phyloP scores from a whole-genome alignment of 768 basidiomycete species.

The Grammothele lineata region DNA sequence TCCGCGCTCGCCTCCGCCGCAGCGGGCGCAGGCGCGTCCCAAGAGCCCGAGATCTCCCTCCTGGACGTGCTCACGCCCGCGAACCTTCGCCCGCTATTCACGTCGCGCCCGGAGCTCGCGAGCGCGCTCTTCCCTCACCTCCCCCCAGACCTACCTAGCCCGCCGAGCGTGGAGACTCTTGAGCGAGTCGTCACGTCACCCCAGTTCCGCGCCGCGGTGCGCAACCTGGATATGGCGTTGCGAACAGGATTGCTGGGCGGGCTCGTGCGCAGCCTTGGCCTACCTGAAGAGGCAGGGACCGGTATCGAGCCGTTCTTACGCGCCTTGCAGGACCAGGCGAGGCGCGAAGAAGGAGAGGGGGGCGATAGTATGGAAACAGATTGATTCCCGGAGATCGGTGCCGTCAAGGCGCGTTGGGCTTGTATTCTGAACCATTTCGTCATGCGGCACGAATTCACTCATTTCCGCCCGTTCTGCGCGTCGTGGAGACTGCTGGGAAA shows the following conservation, averaged over 20 bases:
- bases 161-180: conserved; percentile 65
- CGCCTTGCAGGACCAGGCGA: conserved; percentile 74
- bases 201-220: conserved; percentile 77
- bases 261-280: conserved; percentile 71
- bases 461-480: too few relatives aligned
- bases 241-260: conserved; percentile 74
- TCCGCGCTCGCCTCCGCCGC: conserved; percentile 14
- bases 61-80: conserved; percentile 73
- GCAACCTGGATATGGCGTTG: conserved; percentile 80
- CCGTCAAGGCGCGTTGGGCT: too few relatives aligned
- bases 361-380: conserved; percentile 81
- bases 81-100: conserved; percentile 69
- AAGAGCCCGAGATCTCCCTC: conserved; percentile 52
- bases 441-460: too few relatives aligned
- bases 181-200: conserved; percentile 77
- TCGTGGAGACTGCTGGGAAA: too few relatives aligned
- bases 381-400: too few relatives aligned
- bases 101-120: conserved; percentile 63
- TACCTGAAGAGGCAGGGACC: conserved; percentile 81
- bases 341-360: conserved; percentile 31
- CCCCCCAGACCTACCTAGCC: conserved; percentile 69
- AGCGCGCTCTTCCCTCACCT: conserved; percentile 75
- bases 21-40: conserved; percentile 1
- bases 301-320: conserved; percentile 76
- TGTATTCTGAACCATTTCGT: too few relatives aligned